A percentile compares a stretch with the other conserved stretches of the same genome.
phyloP scores from a whole-genome alignment of 139 green algal species.

The Chlorella sorokiniana region DNA sequence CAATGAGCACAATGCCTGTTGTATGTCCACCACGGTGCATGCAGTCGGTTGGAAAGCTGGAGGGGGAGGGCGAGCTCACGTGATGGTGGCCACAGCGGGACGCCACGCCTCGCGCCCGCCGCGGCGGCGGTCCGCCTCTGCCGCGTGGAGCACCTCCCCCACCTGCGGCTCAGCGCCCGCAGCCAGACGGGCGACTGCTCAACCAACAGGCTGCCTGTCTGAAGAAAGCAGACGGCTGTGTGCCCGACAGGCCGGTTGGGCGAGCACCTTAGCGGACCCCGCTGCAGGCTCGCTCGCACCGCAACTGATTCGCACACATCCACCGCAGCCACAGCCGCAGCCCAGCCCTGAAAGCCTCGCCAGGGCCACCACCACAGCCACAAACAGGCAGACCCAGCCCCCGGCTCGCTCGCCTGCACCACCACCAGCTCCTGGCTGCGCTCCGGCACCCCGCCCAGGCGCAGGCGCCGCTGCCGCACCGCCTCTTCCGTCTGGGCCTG shows the following conservation, averaged over 20 bases:
- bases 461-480: conserved; percentile 16
- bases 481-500: background rate
- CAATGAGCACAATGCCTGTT: background rate
- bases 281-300: no score
- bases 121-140: background rate
- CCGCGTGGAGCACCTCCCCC: conserved; percentile 15
- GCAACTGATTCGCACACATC: no score
- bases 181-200: no score
- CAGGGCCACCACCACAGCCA: no score
- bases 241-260: no score
- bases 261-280: no score
- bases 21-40: background rate
- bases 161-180: background rate
- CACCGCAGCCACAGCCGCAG: no score
- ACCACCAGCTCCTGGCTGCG: conserved; percentile 1
- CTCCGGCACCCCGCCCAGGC: background rate
- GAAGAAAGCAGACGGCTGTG: no score
- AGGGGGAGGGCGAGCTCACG: conserved; percentile 8
- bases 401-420: background rate
- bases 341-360: no score
- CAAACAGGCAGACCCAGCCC: no score
- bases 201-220: background rate
- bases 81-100: background rate
- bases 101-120: conserved; percentile 7
- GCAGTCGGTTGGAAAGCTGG: background rate